Evolutionary conservation across 768 basidiomycete genomes (phyloP).

Genomic region (Albatrellus ellisii): DNA sequence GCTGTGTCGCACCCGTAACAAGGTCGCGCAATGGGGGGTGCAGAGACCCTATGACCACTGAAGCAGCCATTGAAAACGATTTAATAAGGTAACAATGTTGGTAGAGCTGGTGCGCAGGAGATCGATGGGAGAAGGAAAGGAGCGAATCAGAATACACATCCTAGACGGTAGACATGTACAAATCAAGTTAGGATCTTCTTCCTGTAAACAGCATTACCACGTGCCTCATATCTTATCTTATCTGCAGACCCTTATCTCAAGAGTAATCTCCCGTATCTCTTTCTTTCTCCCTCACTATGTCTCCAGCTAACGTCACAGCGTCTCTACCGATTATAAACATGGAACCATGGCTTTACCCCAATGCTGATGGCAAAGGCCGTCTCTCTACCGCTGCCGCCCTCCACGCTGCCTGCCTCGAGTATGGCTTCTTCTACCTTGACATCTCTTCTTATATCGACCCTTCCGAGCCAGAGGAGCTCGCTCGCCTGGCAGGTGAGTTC

Average conservation of each 20-base stretch:
- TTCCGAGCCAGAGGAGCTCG: constrained; percentile 51
- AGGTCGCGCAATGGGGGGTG: constrained; percentile 30
- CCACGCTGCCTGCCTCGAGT: constrained; percentile 62
- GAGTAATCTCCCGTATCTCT: no score
- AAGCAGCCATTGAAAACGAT: constrained; percentile 20
- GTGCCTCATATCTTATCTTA: no score
- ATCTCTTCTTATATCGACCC: constrained; percentile 43
- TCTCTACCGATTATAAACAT: constrained; percentile 74
- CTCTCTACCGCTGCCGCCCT: constrained; percentile 37
- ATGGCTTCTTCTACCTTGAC: constrained; percentile 86
- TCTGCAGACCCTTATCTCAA: no score
- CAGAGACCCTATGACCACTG: constrained; percentile 16
- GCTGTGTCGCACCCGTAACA: constrained; percentile 27
- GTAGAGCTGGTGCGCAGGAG: no score
- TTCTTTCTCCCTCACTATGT: no score
- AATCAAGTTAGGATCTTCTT: no score
- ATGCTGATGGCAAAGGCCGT: constrained; percentile 25
- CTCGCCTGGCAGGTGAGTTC: constrained; percentile 54
- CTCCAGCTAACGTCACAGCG: no score
- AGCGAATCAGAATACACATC: no score
- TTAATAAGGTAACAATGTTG: no score
- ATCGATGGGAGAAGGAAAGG: no score
- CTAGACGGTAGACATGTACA: no score
- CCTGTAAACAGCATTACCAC: no score
- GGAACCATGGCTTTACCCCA: constrained; percentile 50